A percentile compares a stretch with the other conserved stretches of the same genome.
Evolutionary conservation across 331 rosid genomes (phyloP).

Genomic region (Malus hybrid): DNA sequence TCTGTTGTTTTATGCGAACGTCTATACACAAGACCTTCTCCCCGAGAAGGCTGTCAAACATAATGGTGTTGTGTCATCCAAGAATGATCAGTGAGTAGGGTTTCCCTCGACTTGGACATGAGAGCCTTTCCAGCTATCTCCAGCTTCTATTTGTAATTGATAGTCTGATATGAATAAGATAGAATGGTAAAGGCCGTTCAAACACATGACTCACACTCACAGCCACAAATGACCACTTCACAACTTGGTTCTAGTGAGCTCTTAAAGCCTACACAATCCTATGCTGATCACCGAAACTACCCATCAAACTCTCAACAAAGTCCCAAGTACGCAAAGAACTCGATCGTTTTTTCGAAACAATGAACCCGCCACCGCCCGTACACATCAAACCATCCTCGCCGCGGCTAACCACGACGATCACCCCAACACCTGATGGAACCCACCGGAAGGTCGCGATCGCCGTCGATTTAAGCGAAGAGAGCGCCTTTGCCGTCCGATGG

Average conservation of each 20-base stretch:
- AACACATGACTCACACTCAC: neutral
- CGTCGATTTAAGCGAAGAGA: slow-evolving; percentile 87
- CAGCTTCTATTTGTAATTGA: neutral
- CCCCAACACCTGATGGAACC: slow-evolving; percentile 24
- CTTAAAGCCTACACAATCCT: too few species aligned
- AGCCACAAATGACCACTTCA: neutral
- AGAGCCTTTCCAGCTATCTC: neutral
- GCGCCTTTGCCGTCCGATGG: slow-evolving; percentile 90
- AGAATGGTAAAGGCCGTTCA: neutral
- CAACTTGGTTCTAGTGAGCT: too few species aligned
- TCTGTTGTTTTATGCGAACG: too few species aligned
- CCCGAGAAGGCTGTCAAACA: too few species aligned
- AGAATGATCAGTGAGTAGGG: too few species aligned
- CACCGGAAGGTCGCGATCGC: slow-evolving; percentile 89
- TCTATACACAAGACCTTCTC: too few species aligned
- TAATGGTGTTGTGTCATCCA: too few species aligned
- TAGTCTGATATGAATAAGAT: neutral
- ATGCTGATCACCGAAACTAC: neutral
- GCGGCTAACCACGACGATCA: neutral
- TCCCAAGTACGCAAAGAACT: neutral
- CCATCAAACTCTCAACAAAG: neutral
- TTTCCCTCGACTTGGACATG: neutral
- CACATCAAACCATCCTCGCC: slow-evolving; percentile 21
- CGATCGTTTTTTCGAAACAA: neutral
- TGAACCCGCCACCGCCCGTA: slow-evolving; percentile 32